phyloP scores from a whole-genome alignment of 2,329 filamentous ascomycete genomes.

The Dichotomopilus funicola region DNA sequence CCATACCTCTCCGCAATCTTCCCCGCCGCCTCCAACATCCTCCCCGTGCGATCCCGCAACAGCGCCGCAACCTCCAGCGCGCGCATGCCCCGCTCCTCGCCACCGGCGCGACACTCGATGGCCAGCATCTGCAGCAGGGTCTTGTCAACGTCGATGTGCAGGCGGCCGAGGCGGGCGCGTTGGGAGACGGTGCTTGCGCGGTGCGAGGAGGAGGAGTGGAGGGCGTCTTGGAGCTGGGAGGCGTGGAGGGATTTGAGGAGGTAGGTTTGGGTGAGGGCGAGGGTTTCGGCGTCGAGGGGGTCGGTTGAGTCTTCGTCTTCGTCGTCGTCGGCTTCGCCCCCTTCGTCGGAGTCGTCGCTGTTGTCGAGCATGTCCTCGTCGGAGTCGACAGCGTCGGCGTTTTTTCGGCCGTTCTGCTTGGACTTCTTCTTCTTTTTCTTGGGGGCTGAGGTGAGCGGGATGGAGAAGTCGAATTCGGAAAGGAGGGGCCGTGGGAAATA shows the following conservation, averaged over 20 bases:
- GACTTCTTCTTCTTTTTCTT: slow-evolving; percentile 27
- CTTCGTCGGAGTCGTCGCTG: slow-evolving; percentile 21
- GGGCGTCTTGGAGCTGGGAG: slow-evolving; percentile 67
- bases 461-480: slow-evolving; percentile 85
- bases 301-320: slow-evolving; percentile 21
- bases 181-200: slow-evolving; percentile 48
- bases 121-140: slow-evolving; percentile 82
- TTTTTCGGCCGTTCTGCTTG: not conserved
- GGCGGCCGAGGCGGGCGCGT: slow-evolving; percentile 57
- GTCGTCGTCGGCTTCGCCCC: slow-evolving; percentile 5
- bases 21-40: slow-evolving; percentile 84
- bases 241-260: slow-evolving; percentile 67
- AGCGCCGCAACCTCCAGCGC: slow-evolving; percentile 84
- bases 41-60: slow-evolving; percentile 76
- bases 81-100: slow-evolving; percentile 90
- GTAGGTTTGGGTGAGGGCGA: slow-evolving; percentile 71
- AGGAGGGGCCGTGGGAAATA: slow-evolving; percentile 88
- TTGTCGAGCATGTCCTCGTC: slow-evolving; percentile 18
- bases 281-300: slow-evolving; percentile 41
- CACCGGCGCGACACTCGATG: slow-evolving; percentile 77
- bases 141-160: slow-evolving; percentile 86
- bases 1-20: slow-evolving; percentile 87
- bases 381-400: slow-evolving; percentile 25
- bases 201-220: slow-evolving; percentile 59
- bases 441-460: slow-evolving; percentile 61